Percentiles rank a stretch among this genome's conserved stretches.
phyloP scores from a whole-genome alignment of 83 land plant genomes.

The Picea abies region DNA sequence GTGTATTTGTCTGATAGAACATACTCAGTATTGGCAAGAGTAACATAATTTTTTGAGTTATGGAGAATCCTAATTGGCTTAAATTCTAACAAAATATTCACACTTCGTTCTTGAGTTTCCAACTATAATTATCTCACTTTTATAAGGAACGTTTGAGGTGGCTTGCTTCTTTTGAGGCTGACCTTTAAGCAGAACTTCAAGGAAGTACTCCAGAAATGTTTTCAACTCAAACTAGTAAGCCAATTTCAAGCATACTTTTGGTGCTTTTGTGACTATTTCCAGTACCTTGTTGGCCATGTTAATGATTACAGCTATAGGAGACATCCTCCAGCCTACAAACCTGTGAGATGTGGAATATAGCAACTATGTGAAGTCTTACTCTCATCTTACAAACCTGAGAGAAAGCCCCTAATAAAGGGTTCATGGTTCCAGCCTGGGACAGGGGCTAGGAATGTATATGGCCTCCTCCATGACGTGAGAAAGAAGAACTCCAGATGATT shows the following conservation, averaged over 20 bases:
- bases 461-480: no score
- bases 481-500: no score
- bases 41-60: neutral
- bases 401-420: no score
- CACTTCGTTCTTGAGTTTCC: neutral
- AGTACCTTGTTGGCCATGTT: neutral
- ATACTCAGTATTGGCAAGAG: neutral
- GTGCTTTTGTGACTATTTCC: neutral
- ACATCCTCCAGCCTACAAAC: no score
- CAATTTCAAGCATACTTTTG: neutral
- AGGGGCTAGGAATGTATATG: no score
- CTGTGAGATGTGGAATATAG: no score
- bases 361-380: no score
- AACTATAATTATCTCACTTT: neutral
- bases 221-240: neutral
- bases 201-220: neutral
- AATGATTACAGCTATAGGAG: no score
- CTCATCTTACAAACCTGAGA: no score
- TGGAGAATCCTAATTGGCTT: neutral
- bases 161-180: neutral
- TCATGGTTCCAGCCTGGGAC: no score
- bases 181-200: neutral
- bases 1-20: neutral
- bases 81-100: no score
- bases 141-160: neutral